Evolutionary conservation across 257 asterid genomes (phyloP), one percentile per base, ranked within the genome.

Genomic region (Leonotis leonurus): DNA sequence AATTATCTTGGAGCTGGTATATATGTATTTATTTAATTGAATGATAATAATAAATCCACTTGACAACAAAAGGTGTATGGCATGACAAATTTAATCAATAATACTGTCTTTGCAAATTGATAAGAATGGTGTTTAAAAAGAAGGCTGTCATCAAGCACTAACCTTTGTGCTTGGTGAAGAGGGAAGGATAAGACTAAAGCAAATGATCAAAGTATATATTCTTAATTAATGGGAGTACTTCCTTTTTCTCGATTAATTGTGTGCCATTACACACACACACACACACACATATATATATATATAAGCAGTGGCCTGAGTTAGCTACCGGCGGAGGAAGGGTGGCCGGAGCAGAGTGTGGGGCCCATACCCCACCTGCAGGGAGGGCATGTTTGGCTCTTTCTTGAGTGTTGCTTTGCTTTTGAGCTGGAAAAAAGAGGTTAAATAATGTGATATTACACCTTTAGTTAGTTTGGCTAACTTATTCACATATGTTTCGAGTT

Each of bases 81-180:
- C 69, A 36, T 51, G 39, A 25, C 29, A 58, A 58, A 58, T 29
- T 30, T 30, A 30, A 40, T 40, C 5, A 40, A 25, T 70, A 27
- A 30, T 52, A 39, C 61, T 36, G 4, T 33, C 10, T 54, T 67
- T 24, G 51, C 56, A 56, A 63, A 7, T 39, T n/a, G 73, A 71
- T 70, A 67, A 61, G 66, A 57, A 43, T 26, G 64, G 49, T 62
- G 67, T 54, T 74, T n/a, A 1, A 68, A 71, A 54, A 43, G 21
- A 6, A 35, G 52, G 68, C 22, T 78, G 77, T 64, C 80, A 70
- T 62, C 58, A 74, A 68, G 76, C 83, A 67, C 72, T 74, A 67
- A 33, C 30, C 18, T 51, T 57, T 58, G 33, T 36, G 25, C 39
- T 51, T 7, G 63, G 45, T 45, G 67, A 65, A 33, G 64, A 56